Evolutionary conservation across 306 rosid genomes (phyloP).

Genomic region (Lagenaria siceraria): DNA sequence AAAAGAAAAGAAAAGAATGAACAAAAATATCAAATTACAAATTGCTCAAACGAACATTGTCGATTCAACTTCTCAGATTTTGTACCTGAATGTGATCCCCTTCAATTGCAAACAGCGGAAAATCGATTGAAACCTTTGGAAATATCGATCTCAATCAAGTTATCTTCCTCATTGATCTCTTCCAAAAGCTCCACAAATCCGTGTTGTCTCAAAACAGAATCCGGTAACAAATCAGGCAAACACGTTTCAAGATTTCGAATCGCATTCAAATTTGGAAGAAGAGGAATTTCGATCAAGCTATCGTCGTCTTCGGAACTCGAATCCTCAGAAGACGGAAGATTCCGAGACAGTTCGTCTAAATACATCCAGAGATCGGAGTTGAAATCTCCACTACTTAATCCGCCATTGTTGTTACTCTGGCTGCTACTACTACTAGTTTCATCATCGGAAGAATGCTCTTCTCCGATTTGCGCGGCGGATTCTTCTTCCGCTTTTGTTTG

Average conservation of each 20-base stretch:
- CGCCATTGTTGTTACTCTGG: neutral
- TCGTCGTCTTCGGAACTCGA: conserved; percentile 31
- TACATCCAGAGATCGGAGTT: conserved; percentile 14
- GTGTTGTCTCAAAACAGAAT: neutral
- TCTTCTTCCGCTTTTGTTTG: neutral
- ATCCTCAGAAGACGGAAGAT: conserved; percentile 16
- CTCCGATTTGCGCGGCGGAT: conserved; percentile 9
- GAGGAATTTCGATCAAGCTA: conserved; percentile 43
- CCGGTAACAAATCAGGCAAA: neutral
- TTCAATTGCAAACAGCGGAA: neutral
- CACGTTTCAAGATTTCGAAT: neutral
- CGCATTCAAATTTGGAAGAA: neutral
- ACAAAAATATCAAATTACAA: neutral
- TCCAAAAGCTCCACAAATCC: conserved; percentile 1
- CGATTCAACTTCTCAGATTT: neutral
- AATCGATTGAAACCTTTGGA: neutral
- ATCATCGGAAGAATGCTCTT: conserved; percentile 26
- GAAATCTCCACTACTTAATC: conserved; percentile 17
- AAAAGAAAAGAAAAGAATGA: neutral
- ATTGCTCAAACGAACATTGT: neutral
- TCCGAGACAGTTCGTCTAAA: conserved; percentile 3
- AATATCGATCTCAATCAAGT: conserved; percentile 12
- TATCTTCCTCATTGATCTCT: conserved; percentile 8
- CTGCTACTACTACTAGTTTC: conserved; percentile 18
- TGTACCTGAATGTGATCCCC: neutral